Evolutionary conservation across 306 rosid genomes (phyloP), one percentile per base, ranked within the genome.

Genomic region (Vachellia pachyceras): DNA sequence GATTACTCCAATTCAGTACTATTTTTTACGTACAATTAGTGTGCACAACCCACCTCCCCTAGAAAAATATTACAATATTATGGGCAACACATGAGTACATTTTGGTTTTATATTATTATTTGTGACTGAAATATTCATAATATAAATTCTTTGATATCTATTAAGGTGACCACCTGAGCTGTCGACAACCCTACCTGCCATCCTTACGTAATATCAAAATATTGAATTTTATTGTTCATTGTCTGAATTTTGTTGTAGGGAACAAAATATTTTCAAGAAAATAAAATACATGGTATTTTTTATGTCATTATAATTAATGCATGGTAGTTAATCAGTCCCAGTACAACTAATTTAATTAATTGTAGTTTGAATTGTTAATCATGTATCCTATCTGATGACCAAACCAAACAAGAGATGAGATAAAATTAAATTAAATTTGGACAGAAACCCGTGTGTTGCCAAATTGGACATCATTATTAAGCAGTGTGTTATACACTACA

Each of bases 131-230:
- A 57, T 77, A 17, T 46, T 85, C n/a, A 52, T 84, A 73, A 44
- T 44, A 33, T 60, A 37, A 18, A 29, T 73, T 63, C 0, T 33
- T 3, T 44, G 77, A 44, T 72, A 11, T 42, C 69, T 36, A 18
- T 37, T 57, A 39, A 60, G 58, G 77, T 79, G 85, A 79, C 86
- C 85, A 14, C 84, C 75, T 92, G 85, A 87, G 93, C 49, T 92
- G 97, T 86, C 72, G 69, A 79, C 82, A 85, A 55, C 84, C 84
- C 55, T 22, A 80, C 80, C 61, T 18, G 69, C 82, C 57, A 33
- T 47, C 47, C 52, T 73, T 20, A 14, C 42, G 2, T 42, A 5
- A 52, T 18, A 17, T 7, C 10, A 52, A 18, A 52, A 52, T 52
- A 52, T 17, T 18, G 3, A 63, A 66, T 84, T 84, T 75, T 82